A percentile compares a stretch with the other conserved stretches of the same genome.
Evolutionary conservation across 495 filamentous ascomycete genomes (phyloP).

Genomic region (Clavariopsis aquatica): DNA sequence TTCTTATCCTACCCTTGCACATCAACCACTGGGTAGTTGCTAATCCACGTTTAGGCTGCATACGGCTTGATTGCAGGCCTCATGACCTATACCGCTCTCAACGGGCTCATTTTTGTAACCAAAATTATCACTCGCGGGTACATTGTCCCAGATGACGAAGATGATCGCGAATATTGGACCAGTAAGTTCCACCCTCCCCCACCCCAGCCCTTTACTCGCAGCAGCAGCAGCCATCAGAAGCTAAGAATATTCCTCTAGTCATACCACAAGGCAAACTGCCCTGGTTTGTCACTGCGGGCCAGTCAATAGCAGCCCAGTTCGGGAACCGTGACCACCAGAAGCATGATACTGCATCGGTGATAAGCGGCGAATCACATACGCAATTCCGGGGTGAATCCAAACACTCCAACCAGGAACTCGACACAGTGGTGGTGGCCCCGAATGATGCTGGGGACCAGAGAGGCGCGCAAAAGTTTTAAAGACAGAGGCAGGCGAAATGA

Average conservation of each 20-base stretch:
- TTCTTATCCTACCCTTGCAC: no score
- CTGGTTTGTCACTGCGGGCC: conserved; percentile 35
- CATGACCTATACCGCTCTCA: conserved; percentile 70
- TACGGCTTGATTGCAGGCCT: conserved; percentile 81
- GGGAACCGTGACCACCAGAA: conserved; percentile 1
- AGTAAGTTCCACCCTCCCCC: conserved; percentile 47
- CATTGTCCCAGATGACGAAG: conserved; percentile 70
- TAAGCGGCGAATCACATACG: conserved; percentile 29
- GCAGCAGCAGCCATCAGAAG: not conserved
- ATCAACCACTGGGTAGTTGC: not conserved
- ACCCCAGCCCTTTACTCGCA: no score
- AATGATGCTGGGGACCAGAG: conserved; percentile 22
- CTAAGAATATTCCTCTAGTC: conserved; percentile 13
- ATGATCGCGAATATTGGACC: conserved; percentile 73
- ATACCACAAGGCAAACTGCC: conserved; percentile 36
- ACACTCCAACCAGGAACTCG: conserved; percentile 23
- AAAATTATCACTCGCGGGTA: conserved; percentile 63
- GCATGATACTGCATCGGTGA: conserved; percentile 18
- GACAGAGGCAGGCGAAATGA: not conserved
- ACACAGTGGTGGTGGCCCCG: conserved; percentile 26
- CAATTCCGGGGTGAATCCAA: conserved; percentile 16
- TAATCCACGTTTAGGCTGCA: conserved; percentile 48
- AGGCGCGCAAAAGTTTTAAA: conserved; percentile 6
- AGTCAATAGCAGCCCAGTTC: conserved; percentile 21
- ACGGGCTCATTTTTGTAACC: conserved; percentile 65